These are phyloP conservation scores for Podospora fimiseda DNA, from an alignment of 495 filamentous ascomycete species.

Conservation along the genomic window DNA sequence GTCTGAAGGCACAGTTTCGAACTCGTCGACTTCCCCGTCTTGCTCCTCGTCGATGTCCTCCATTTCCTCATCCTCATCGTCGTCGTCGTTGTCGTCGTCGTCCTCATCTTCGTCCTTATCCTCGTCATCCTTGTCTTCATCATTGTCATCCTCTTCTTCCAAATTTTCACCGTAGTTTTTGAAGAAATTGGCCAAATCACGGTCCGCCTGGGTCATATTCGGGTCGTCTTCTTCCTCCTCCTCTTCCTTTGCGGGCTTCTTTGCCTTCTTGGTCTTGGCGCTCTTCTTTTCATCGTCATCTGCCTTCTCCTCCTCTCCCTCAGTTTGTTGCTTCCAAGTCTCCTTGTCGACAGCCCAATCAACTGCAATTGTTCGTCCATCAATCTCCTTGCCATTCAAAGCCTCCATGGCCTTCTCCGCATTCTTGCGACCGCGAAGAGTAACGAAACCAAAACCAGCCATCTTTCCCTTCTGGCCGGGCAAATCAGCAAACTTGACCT, in stretches of 20 bases:
- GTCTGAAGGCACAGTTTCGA: conserved; percentile 31
- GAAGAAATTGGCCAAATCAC: conserved; percentile 26
- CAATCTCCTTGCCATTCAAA: conserved; percentile 84
- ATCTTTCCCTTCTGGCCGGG: conserved; percentile 69
- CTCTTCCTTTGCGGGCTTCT: conserved; percentile 53
- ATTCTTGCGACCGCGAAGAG: conserved; percentile 80
- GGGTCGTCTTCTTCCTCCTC: conserved; percentile 36
- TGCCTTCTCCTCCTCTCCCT: conserved; percentile 24
- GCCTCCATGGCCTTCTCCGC: conserved; percentile 80
- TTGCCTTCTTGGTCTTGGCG: conserved; percentile 62
- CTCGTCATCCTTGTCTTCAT: conserved; percentile 29
- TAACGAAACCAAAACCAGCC: conserved; percentile 87
- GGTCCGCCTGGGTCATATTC: conserved; percentile 36
- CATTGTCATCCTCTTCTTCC: conserved; percentile 46
- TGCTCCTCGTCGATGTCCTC: too few relatives aligned
- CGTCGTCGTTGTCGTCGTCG: conserved; percentile 36
- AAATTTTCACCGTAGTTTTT: conserved; percentile 31
- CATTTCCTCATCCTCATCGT: conserved; percentile 26
- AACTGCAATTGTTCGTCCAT: conserved; percentile 80
- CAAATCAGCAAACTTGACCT: conserved; percentile 74
- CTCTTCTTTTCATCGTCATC: conserved; percentile 28
- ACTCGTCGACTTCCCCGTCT: conserved; percentile 33
- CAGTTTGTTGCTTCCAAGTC: conserved; percentile 64
- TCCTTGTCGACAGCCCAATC: conserved; percentile 95
- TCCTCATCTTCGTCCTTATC: conserved; percentile 38